Conservation (phyloP, 2,329 filamentous ascomycete genomes). For the Sphaceloma murrayae region DNA sequence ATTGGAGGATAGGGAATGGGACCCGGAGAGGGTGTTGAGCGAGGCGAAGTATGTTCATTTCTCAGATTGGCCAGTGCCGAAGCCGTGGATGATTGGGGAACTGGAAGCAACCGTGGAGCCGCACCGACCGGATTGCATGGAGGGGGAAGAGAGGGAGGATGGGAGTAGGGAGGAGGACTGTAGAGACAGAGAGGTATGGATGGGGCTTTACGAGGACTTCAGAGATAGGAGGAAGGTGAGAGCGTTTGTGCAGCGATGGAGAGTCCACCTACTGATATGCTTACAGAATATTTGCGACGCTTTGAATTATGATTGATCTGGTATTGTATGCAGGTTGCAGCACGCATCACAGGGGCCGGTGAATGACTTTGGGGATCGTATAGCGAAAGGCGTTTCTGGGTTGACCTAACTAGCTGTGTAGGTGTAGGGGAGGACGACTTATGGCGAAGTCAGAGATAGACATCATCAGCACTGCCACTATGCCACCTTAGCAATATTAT, state of each 20-base stretch:
- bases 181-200: slow-evolving; percentile 36
- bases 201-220: slow-evolving; percentile 38
- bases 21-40: slow-evolving; percentile 44
- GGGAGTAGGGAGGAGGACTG: slow-evolving; percentile 21
- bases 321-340: background rate
- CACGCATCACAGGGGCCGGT: too few relatives aligned
- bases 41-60: slow-evolving; percentile 60
- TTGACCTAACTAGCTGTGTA: too few relatives aligned
- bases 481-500: too few relatives aligned
- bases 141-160: slow-evolving; percentile 18
- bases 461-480: too few relatives aligned
- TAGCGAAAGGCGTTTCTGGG: too few relatives aligned
- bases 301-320: background rate
- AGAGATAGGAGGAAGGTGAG: slow-evolving; percentile 33
- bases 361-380: too few relatives aligned
- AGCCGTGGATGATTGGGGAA: slow-evolving; percentile 54
- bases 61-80: slow-evolving; percentile 59
- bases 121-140: slow-evolving; percentile 37
- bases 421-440: too few relatives aligned
- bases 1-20: slow-evolving; percentile 42
- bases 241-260: slow-evolving; percentile 24
- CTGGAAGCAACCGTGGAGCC: too few relatives aligned
- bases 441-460: too few relatives aligned
- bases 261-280: background rate
- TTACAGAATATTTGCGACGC: slow-evolving; percentile 1